Conservation (phyloP, 2,329 filamentous ascomycete genomes). For the Calonectria naviculata region DNA sequence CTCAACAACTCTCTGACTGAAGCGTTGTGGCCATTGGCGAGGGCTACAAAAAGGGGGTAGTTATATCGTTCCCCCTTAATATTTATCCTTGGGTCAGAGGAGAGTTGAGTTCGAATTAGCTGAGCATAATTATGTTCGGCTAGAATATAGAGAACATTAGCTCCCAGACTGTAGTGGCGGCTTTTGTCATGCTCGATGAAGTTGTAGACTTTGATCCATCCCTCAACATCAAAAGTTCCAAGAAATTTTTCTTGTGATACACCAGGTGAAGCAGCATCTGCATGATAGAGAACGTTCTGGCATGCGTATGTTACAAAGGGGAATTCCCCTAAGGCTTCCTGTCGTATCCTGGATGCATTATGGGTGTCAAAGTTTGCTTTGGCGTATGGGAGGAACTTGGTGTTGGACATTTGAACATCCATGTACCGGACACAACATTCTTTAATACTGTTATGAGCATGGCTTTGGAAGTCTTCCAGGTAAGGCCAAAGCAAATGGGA, state of each 20-base stretch:
- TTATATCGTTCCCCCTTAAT: not conserved
- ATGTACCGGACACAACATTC: slow-evolving; percentile 8
- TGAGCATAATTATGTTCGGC: not conserved
- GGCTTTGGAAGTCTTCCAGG: not conserved
- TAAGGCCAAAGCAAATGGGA: slow-evolving; percentile 25
- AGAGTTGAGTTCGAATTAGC: not conserved
- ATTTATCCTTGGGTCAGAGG: not conserved
- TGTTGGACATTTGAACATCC: not conserved
- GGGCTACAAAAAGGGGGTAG: slow-evolving; percentile 21
- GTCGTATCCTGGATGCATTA: not conserved
- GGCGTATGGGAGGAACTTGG: not conserved
- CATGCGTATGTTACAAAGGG: slow-evolving; percentile 29
- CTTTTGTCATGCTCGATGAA: not conserved
- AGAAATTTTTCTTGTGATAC: not conserved
- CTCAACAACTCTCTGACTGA: slow-evolving; percentile 3
- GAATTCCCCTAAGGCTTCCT: not conserved
- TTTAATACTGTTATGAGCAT: slow-evolving; percentile 22
- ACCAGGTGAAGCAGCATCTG: not conserved
- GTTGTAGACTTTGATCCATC: slow-evolving; percentile 12
- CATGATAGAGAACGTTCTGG: slow-evolving; percentile 21
- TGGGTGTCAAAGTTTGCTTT: not conserved
- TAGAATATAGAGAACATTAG: slow-evolving; percentile 25
- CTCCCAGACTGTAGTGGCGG: not conserved
- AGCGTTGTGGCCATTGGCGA: not conserved
- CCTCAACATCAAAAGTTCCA: not conserved